These are phyloP conservation scores for Aspergillus sp. DNA, from an alignment of 2,329 filamentous ascomycete genomes.

Conservation along the genomic window DNA sequence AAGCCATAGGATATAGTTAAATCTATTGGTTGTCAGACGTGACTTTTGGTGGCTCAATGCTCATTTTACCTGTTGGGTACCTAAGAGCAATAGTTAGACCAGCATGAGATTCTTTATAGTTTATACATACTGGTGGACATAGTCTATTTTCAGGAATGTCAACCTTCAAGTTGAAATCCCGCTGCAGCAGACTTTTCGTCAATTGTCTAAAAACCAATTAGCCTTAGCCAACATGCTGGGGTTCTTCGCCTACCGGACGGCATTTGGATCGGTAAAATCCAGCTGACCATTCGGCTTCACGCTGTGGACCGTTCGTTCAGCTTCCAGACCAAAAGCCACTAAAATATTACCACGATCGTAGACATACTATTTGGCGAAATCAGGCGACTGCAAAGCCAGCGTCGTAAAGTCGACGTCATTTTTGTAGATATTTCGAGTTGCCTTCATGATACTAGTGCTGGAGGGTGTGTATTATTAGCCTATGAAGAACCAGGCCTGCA, in stretches of 20 bases:
- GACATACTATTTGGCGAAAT: constrained; percentile 54
- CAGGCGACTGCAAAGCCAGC: constrained; percentile 54
- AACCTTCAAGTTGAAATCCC: constrained; percentile 69
- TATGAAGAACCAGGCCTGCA: too few relatives aligned
- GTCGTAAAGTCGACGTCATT: constrained; percentile 58
- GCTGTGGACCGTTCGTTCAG: constrained; percentile 28
- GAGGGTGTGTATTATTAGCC: not conserved
- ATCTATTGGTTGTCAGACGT: constrained; percentile 44
- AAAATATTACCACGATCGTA: not conserved
- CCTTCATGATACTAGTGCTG: constrained; percentile 21
- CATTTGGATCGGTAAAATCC: constrained; percentile 73
- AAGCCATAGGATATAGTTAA: constrained; percentile 89
- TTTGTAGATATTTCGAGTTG: constrained; percentile 47
- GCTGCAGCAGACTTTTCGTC: constrained; percentile 70
- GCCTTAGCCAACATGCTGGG: not conserved
- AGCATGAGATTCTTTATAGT: not conserved
- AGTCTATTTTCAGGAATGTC: constrained; percentile 72
- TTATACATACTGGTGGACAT: constrained; percentile 68
- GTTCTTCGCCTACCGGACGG: constrained; percentile 58
- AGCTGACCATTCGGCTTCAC: constrained; percentile 56
- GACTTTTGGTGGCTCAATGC: not conserved
- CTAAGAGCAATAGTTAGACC: constrained; percentile 19
- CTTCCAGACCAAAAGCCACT: not conserved
- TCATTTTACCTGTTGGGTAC: constrained; percentile 42
- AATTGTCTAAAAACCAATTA: constrained; percentile 47